phyloP scores from a whole-genome alignment of 139 green algal genomes.

The Coelastrella sp. region DNA sequence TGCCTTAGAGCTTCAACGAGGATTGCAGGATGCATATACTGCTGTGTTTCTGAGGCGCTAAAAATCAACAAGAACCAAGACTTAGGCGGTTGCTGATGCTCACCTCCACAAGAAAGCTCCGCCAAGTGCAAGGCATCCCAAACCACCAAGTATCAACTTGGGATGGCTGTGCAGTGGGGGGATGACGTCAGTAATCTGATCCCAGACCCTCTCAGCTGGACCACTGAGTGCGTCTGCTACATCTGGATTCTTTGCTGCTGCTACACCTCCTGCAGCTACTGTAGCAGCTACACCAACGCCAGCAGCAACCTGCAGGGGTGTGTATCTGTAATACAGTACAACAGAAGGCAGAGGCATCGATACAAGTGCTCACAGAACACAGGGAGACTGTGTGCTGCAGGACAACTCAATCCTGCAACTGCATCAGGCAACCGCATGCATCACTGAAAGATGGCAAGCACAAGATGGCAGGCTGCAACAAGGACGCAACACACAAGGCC shows the following conservation, averaged over 20 bases:
- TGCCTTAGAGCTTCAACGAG: too few species aligned
- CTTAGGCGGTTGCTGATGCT: too few species aligned
- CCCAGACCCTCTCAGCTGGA: conserved; percentile 24
- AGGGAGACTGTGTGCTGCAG: not conserved
- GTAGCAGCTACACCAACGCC: conserved; percentile 50
- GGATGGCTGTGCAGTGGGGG: conserved; percentile 59
- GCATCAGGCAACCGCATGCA: too few species aligned
- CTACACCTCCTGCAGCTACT: conserved; percentile 40
- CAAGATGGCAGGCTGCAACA: too few species aligned
- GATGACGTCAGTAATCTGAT: conserved; percentile 30
- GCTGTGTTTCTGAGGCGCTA: not conserved
- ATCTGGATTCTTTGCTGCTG: conserved; percentile 54
- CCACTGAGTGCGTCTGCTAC: conserved; percentile 49
- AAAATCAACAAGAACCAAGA: not conserved
- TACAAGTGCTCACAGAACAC: not conserved
- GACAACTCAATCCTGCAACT: not conserved
- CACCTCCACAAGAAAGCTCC: conserved; percentile 61
- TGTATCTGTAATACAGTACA: not conserved
- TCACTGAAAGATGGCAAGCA: too few species aligned
- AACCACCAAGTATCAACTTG: conserved; percentile 48
- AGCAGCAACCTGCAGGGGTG: conserved; percentile 33
- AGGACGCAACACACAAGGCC: too few species aligned
- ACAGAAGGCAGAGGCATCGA: not conserved
- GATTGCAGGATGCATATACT: not conserved
- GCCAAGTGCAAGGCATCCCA: conserved; percentile 1